A percentile compares a stretch with the other conserved stretches of the same genome.
Evolutionary conservation across 2,329 filamentous ascomycete genomes (phyloP).

Genomic region (Fusarium aywerte): DNA sequence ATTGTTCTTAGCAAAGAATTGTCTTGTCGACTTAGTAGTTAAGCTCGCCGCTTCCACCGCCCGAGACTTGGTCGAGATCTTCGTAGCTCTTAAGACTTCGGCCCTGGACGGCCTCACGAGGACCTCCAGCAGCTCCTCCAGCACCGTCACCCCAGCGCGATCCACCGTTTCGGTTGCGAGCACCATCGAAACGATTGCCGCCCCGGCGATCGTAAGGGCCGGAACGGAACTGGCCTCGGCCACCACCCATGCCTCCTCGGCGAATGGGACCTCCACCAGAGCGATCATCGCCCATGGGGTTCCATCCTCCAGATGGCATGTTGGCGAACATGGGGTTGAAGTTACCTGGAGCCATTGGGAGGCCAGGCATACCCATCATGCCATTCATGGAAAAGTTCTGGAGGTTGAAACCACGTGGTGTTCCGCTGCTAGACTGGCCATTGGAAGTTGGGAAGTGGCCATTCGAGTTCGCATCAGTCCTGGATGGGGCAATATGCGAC

Average conservation of each 20-base stretch:
- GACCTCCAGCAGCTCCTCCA: constrained; percentile 80
- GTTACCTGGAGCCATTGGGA: constrained; percentile 61
- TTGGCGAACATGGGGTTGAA: constrained; percentile 67
- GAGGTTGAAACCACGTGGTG: constrained; percentile 91
- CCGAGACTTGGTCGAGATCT: constrained; percentile 87
- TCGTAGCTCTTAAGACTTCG: constrained; percentile 97
- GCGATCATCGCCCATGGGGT: constrained; percentile 64
- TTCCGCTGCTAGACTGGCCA: constrained; percentile 80
- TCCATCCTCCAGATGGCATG: constrained; percentile 62
- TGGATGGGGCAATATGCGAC: constrained; percentile 90
- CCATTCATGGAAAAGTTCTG: constrained; percentile 73
- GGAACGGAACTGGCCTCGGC: constrained; percentile 67
- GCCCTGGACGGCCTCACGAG: constrained; percentile 90
- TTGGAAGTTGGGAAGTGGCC: constrained; percentile 90
- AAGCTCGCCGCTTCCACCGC: constrained; percentile 80
- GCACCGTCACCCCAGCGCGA: constrained; percentile 80
- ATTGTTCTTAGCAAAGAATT: background rate
- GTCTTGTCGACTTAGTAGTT: constrained; percentile 76
- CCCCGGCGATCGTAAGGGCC: constrained; percentile 79
- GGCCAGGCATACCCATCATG: constrained; percentile 69
- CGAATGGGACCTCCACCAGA: constrained; percentile 77
- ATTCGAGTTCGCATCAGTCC: constrained; percentile 94
- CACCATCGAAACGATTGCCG: constrained; percentile 63
- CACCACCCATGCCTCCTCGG: constrained; percentile 68
- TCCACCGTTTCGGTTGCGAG: constrained; percentile 60